These are phyloP conservation scores for Mrakia blollopis DNA, from an alignment of 768 basidiomycete species.

Conservation along the genomic window DNA sequence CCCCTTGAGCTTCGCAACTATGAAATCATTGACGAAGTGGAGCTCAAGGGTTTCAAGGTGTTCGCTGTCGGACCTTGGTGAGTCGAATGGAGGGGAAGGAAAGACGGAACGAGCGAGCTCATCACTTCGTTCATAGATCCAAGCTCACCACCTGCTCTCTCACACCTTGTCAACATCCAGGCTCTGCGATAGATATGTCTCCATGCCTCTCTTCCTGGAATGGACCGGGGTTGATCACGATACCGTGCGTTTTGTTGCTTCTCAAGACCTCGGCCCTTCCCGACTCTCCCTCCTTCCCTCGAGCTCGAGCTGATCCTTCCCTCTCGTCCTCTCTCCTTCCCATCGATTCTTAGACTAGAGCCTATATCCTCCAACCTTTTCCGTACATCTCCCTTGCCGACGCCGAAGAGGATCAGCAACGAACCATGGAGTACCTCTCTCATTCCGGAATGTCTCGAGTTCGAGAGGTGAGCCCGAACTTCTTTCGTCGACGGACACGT, in stretches of 20 bases:
- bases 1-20: not conserved
- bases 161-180: not conserved
- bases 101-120: not conserved
- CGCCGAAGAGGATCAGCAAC: not conserved
- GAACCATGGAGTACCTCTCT: not conserved
- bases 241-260: not conserved
- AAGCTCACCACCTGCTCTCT: not conserved
- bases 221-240: not conserved
- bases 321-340: not conserved
- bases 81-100: not conserved
- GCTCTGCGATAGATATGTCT: not conserved
- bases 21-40: not conserved
- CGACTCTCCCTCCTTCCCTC: not conserved
- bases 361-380: not conserved
- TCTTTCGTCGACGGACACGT: too few species aligned
- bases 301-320: not conserved
- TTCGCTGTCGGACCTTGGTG: not conserved
- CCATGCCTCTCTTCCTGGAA: slow-evolving; percentile 6
- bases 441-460: not conserved
- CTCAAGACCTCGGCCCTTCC: not conserved
- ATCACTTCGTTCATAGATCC: not conserved
- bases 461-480: not conserved
- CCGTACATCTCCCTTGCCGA: not conserved
- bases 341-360: not conserved
- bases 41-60: slow-evolving; percentile 12